Base-by-base conservation (phyloP, 2,329 filamentous ascomycete species). In the Hypoxylon sp. region DNA sequence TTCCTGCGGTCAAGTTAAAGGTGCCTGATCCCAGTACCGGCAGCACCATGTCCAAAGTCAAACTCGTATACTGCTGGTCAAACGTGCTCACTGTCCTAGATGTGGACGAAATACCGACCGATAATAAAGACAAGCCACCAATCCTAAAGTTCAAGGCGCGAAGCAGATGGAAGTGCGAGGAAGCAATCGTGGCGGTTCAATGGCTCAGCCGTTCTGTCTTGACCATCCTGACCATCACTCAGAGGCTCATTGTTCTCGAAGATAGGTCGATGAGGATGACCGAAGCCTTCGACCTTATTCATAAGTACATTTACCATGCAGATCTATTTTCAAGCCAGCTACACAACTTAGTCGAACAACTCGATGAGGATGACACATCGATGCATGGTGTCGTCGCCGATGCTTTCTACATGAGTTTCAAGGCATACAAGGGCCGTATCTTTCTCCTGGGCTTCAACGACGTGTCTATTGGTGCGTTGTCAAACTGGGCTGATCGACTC, bases 401-500 rank as follows among this genome's bases (percentile, higher is more conserved):
- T 82, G 96, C 94, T 0, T 99, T 97, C 72, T 95, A 95, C 76
- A 98, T 98, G 93, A 97, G 95, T 78, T 95, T 98, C 79, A 93
- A 92, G 74, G 87, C 93, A 2, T 99, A 98, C 80, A 99, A 98
- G 78, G 94, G 96, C 4, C 88, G 95, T 28, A 83, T 97, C 33
- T 99, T 99, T 74, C 81, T 98, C 3, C 84, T 99, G 7, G 94
- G 96, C n/a, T 94, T 95, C 80, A 96, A 95, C 74, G 95, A 98
- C 74, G 83, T 97, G 40, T 93, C 93, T 0, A 92, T 98, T 49
- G 96, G 96, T 1, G 92, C 91, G 3, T 80, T 99, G 32, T 98
- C 96, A 0, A 99, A 99, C 71, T 99, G 96, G 96, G 95, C 96
- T 2, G 96, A 99, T 78, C 86, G 96, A 40, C 82, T 99, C 16